These are phyloP conservation scores for Leccinum variicolor DNA, from an alignment of 768 basidiomycete genomes.

Conservation along the genomic window DNA sequence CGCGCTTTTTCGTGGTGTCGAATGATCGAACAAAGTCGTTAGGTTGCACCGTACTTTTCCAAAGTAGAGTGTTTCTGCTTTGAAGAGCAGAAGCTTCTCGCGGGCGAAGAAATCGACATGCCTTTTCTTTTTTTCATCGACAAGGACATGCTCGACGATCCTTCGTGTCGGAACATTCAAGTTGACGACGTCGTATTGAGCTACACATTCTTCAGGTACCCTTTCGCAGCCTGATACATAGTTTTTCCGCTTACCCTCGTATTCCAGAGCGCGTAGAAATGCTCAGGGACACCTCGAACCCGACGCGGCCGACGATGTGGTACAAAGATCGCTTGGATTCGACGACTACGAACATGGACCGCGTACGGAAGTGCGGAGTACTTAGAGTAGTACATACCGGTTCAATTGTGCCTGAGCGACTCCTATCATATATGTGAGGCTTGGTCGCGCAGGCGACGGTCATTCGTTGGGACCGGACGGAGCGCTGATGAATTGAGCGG, in stretches of 20 bases:
- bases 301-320: constrained; percentile 76
- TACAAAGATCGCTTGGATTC: constrained; percentile 81
- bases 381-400: too few relatives aligned
- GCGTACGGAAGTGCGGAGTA: not conserved
- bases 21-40: not conserved
- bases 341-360: constrained; percentile 52
- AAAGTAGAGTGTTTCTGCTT: constrained; percentile 99
- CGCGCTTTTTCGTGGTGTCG: not conserved
- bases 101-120: constrained; percentile 97
- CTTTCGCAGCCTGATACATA: not conserved
- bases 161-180: constrained; percentile 79
- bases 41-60: constrained; percentile 98
- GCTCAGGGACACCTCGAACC: constrained; percentile 84
- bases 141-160: constrained; percentile 93
- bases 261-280: constrained; percentile 77
- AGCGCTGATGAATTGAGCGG: not conserved
- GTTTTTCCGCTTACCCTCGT: not conserved
- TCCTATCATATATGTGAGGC: too few relatives aligned
- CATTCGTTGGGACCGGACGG: not conserved
- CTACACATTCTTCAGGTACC: constrained; percentile 95
- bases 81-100: constrained; percentile 93
- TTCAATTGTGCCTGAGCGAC: too few relatives aligned
- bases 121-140: constrained; percentile 99
- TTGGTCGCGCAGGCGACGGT: not conserved
- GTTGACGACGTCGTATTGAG: constrained; percentile 90